Percentiles rank a stretch among this genome's conserved stretches.
Evolutionary conservation across 768 basidiomycete genomes (phyloP).

Genomic region (Leccinellum rugosiceps): DNA sequence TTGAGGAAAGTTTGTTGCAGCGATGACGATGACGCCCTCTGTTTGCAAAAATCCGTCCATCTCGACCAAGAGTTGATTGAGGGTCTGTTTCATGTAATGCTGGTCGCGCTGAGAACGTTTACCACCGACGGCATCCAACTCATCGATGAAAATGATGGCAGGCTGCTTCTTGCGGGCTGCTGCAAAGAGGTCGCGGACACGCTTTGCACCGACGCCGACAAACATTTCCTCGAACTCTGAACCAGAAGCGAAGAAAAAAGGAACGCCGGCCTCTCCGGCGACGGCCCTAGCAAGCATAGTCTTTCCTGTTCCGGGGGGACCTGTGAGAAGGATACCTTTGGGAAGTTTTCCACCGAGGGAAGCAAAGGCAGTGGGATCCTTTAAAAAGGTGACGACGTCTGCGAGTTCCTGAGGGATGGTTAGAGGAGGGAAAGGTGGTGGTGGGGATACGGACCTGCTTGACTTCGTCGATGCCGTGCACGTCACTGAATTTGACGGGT

Average conservation of each 20-base stretch:
- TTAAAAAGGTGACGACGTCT: constrained; percentile 94
- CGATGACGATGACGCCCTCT: constrained; percentile 94
- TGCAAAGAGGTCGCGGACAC: constrained; percentile 92
- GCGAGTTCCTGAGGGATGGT: constrained; percentile 66
- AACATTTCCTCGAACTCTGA: constrained; percentile 99
- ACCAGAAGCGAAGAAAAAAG: constrained; percentile 95
- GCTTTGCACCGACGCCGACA: constrained; percentile 91
- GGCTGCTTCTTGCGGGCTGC: constrained; percentile 93
- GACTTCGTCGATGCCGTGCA: constrained; percentile 96
- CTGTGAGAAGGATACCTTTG: constrained; percentile 90
- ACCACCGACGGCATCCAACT: constrained; percentile 90
- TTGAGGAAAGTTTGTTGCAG: constrained; percentile 97
- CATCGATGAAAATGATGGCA: constrained; percentile 98
- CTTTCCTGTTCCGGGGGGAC: constrained; percentile 85
- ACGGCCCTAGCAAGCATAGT: constrained; percentile 90
- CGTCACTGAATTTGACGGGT: constrained; percentile 87
- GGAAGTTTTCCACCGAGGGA: constrained; percentile 91
- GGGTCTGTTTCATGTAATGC: constrained; percentile 88
- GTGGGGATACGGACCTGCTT: constrained; percentile 64
- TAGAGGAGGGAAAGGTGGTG: not conserved
- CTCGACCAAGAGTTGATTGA: constrained; percentile 95
- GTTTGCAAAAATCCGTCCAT: constrained; percentile 95
- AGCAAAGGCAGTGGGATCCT: constrained; percentile 87
- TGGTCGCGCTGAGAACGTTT: constrained; percentile 83
- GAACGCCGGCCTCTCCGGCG: constrained; percentile 96